phyloP scores from a whole-genome alignment of 2,329 filamentous ascomycete genomes.

The Ceratocystis papillata region DNA sequence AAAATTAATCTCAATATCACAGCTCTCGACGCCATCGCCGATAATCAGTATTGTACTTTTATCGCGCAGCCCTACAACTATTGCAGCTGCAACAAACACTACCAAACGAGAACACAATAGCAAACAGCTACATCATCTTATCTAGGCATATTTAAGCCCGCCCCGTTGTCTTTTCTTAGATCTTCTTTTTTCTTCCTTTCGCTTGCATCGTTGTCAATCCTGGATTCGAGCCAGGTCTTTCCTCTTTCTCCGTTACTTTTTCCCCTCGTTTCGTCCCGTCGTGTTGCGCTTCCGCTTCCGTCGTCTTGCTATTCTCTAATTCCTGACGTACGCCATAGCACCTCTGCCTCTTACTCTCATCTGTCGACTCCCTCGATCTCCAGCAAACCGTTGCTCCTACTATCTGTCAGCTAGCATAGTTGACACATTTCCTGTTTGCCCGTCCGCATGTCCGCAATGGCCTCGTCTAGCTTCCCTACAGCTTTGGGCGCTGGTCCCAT shows the following conservation, averaged over 20 bases:
- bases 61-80: too few species aligned
- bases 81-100: too few species aligned
- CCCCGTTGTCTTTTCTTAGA: neutral
- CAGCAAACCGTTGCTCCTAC: too few species aligned
- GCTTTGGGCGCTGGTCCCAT: neutral
- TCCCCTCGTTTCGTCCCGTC: constrained; percentile 6
- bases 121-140: too few species aligned
- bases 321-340: neutral
- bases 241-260: neutral
- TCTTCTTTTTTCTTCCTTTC: constrained; percentile 5
- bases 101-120: too few species aligned
- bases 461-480: neutral
- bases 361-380: too few species aligned
- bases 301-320: neutral
- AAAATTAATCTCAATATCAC: too few species aligned
- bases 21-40: too few species aligned
- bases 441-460: neutral
- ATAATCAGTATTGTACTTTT: too few species aligned
- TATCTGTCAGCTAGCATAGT: too few species aligned
- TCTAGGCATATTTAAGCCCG: neutral
- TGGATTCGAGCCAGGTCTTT: neutral
- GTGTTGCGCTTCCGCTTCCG: neutral
- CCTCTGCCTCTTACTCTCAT: neutral
- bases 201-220: neutral
- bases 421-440: neutral